phyloP scores from a whole-genome alignment of 2,329 filamentous ascomycete genomes.

The Teratosphaeria destructans region DNA sequence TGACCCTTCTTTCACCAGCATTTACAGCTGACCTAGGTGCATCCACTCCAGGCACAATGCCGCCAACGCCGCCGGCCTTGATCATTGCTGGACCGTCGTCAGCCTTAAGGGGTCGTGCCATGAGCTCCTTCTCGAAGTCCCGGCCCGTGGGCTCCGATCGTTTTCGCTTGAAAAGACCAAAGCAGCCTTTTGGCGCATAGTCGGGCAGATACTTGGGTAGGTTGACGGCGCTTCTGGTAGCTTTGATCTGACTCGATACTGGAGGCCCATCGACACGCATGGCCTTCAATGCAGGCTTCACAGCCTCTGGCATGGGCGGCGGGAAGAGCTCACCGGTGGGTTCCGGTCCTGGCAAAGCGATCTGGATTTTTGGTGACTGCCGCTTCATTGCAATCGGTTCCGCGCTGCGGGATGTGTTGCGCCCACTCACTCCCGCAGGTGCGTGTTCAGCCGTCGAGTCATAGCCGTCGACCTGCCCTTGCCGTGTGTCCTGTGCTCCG shows the following conservation, averaged over 20 bases:
- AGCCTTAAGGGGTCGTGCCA: neutral
- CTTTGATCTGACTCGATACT: slow-evolving; percentile 21
- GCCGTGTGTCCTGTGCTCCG: slow-evolving; percentile 1
- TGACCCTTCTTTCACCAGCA: slow-evolving; percentile 62
- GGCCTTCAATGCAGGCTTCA: slow-evolving; percentile 4
- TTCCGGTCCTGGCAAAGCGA: slow-evolving; percentile 1
- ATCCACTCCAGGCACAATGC: slow-evolving; percentile 50
- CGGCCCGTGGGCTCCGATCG: slow-evolving; percentile 13
- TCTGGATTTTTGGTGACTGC: neutral
- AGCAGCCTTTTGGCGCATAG: slow-evolving; percentile 18
- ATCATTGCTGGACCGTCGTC: slow-evolving; percentile 25
- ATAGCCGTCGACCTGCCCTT: neutral
- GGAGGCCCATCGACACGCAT: slow-evolving; percentile 17
- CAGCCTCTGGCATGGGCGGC: slow-evolving; percentile 12
- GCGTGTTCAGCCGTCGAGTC: neutral
- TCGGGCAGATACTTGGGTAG: slow-evolving; percentile 12
- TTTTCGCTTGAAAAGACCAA: slow-evolving; percentile 27
- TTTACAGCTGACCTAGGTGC: slow-evolving; percentile 74
- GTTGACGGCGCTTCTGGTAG: slow-evolving; percentile 20
- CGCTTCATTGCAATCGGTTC: neutral
- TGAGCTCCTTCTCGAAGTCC: neutral
- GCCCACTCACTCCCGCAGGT: neutral
- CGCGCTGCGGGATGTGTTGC: neutral
- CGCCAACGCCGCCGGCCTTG: slow-evolving; percentile 33
- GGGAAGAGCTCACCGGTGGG: slow-evolving; percentile 22